Conservation (phyloP, 2,329 filamentous ascomycete genomes). For the Pseudohalonectria lignicola region DNA sequence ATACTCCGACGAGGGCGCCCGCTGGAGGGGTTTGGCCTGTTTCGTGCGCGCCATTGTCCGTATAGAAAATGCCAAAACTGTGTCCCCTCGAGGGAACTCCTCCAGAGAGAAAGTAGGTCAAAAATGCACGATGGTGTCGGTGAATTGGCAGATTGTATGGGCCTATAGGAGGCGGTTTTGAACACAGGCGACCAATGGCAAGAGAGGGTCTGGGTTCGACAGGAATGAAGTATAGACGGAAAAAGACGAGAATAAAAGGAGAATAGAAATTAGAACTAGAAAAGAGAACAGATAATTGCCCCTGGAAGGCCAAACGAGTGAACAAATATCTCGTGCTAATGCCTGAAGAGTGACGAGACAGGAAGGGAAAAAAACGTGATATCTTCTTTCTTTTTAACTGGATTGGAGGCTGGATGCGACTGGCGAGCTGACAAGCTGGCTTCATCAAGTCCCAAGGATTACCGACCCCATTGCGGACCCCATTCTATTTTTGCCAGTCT, state of each 20-base stretch:
- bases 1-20: constrained; percentile 56
- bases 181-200: too few relatives aligned
- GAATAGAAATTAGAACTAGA: too few relatives aligned
- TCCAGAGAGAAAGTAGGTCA: background rate
- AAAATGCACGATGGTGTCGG: too few relatives aligned
- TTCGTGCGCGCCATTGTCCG: constrained; percentile 60
- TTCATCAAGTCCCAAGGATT: background rate
- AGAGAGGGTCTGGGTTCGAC: background rate
- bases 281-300: too few relatives aligned
- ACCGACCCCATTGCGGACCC: background rate
- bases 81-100: background rate
- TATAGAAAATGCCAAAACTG: background rate
- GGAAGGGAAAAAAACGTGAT: background rate
- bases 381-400: too few relatives aligned
- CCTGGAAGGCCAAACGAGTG: too few relatives aligned
- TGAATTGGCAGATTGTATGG: too few relatives aligned
- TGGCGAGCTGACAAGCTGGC: background rate
- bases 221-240: background rate
- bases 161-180: background rate
- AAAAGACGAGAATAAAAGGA: too few relatives aligned
- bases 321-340: too few relatives aligned
- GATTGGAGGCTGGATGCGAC: background rate
- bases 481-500: background rate
- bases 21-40: constrained; percentile 52
- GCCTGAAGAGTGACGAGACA: too few relatives aligned